Conservation (phyloP, 257 asterid genomes). For the Solanum etuberosum region DNA sequence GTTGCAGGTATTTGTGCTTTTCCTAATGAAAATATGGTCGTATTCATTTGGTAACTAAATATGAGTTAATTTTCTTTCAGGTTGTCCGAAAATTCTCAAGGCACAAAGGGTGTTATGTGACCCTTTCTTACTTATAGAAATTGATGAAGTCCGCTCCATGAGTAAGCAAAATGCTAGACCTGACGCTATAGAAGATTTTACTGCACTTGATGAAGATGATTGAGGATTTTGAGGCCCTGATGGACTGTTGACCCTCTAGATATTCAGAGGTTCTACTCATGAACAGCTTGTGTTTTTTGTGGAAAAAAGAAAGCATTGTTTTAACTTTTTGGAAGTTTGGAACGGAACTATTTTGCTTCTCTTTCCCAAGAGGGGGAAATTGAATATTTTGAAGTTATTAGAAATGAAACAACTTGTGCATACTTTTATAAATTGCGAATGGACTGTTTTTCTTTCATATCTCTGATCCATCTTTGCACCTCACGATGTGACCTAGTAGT, state of each 20-base stretch:
- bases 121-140: constrained; percentile 53
- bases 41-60: background rate
- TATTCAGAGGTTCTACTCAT: background rate
- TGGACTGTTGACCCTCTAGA: background rate
- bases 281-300: background rate
- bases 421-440: background rate
- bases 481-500: background rate
- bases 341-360: background rate
- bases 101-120: constrained; percentile 53
- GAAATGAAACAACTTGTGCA: background rate
- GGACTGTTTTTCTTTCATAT: background rate
- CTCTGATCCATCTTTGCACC: background rate
- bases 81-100: constrained; percentile 55
- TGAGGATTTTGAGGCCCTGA: background rate
- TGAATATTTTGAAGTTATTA: background rate
- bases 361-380: background rate
- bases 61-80: constrained; percentile 22
- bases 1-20: constrained; percentile 44
- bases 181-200: constrained; percentile 70
- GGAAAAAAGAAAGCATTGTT: background rate
- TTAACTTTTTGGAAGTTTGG: background rate
- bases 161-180: constrained; percentile 26
- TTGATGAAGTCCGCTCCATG: constrained; percentile 69
- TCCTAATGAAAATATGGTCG: background rate
- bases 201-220: constrained; percentile 27